Percentiles rank a stretch among this genome's conserved stretches.
Evolutionary conservation across 169 alveolate species (phyloP).

Genomic region (Plasmodium malariae): DNA sequence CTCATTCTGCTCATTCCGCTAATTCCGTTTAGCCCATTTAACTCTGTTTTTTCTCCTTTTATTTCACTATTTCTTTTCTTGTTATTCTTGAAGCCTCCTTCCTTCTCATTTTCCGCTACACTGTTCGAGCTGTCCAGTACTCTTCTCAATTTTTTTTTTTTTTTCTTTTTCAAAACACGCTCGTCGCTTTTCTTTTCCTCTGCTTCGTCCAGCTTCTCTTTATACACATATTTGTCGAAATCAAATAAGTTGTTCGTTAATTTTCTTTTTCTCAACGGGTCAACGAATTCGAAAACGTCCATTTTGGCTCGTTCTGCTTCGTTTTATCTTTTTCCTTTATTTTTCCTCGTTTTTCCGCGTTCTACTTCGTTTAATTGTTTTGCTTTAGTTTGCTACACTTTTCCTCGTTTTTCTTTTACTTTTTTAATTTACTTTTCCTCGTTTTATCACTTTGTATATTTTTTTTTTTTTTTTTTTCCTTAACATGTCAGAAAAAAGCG

Average conservation of each 20-base stretch:
- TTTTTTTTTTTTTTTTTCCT: too few species aligned
- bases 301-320: too few species aligned
- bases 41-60: neutral
- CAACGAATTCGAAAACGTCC: constrained; percentile 73
- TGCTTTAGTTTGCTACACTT: too few species aligned
- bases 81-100: neutral
- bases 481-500: too few species aligned
- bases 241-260: constrained; percentile 45
- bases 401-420: too few species aligned
- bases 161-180: constrained; percentile 32
- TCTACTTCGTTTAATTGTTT: too few species aligned
- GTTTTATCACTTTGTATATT: too few species aligned
- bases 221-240: constrained; percentile 58
- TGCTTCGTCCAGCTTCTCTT: constrained; percentile 23
- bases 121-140: constrained; percentile 65
- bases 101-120: constrained; percentile 22
- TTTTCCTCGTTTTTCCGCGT: too few species aligned
- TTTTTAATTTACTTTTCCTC: too few species aligned
- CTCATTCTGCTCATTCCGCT: neutral
- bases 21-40: neutral
- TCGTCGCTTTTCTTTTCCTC: constrained; percentile 38
- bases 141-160: constrained; percentile 51
- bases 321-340: too few species aligned
- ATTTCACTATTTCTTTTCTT: neutral
- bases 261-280: constrained; percentile 64